Evolutionary conservation across 2,329 filamentous ascomycete species (phyloP).

Genomic region (Leptographium wingfieldii): DNA sequence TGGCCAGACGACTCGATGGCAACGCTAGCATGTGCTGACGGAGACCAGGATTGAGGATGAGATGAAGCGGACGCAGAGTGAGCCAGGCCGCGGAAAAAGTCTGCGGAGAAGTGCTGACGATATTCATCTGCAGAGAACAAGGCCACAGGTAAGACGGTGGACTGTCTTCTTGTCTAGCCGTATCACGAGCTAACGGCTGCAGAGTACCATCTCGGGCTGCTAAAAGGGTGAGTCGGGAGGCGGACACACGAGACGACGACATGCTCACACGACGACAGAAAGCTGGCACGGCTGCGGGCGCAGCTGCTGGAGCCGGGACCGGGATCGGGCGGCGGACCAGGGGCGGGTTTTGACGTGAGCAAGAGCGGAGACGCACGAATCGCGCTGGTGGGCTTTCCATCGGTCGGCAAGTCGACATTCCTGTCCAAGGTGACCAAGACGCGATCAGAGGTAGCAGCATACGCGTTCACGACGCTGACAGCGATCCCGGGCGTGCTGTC

Average conservation of each 20-base stretch:
- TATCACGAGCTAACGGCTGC: neutral
- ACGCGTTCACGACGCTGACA: conserved; percentile 93
- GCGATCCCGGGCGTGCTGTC: conserved; percentile 95
- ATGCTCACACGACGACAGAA: conserved; percentile 39
- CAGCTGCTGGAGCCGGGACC: conserved; percentile 85
- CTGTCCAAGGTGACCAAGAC: conserved; percentile 99
- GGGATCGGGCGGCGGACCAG: conserved; percentile 64
- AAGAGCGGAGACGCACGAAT: conserved; percentile 96
- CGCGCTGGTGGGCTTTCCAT: conserved; percentile 95
- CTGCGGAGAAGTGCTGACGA: neutral
- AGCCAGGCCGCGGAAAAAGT: neutral
- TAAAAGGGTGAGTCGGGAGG: conserved; percentile 65
- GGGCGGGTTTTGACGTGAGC: conserved; percentile 82
- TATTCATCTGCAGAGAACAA: conserved; percentile 65
- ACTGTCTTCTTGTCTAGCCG: conserved; percentile 5
- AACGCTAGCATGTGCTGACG: neutral
- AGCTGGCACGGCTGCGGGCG: conserved; percentile 86
- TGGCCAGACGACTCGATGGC: conserved; percentile 4
- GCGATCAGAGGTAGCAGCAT: conserved; percentile 87
- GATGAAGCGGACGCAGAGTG: conserved; percentile 98
- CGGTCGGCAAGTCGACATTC: conserved; percentile 97
- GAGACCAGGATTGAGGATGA: conserved; percentile 85
- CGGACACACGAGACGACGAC: neutral
- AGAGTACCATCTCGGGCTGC: conserved; percentile 96
- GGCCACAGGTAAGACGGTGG: conserved; percentile 65